phyloP scores from a whole-genome alignment of 2,329 filamentous ascomycete genomes.

The Phoma sp. region DNA sequence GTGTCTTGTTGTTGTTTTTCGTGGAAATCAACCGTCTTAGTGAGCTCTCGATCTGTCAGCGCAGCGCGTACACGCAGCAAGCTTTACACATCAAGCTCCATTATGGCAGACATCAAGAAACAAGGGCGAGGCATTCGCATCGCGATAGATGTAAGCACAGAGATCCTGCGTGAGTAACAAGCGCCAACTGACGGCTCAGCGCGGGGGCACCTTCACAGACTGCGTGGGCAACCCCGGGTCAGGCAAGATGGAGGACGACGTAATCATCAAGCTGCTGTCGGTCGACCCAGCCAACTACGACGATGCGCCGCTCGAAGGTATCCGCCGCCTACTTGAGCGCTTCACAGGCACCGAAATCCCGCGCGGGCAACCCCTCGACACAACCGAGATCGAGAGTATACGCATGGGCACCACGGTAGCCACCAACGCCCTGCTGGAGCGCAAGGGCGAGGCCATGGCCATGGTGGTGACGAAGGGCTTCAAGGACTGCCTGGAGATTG shows the following conservation, averaged over 20 bases:
- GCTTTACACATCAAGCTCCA: background rate
- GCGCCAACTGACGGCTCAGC: constrained; percentile 48
- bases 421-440: constrained; percentile 87
- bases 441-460: constrained; percentile 88
- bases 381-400: constrained; percentile 83
- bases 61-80: background rate
- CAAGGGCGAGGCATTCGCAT: constrained; percentile 69
- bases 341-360: constrained; percentile 79
- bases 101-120: constrained; percentile 37
- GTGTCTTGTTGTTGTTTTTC: background rate
- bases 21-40: background rate
- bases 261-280: constrained; percentile 86
- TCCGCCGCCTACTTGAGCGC: constrained; percentile 80
- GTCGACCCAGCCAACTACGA: constrained; percentile 90
- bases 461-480: constrained; percentile 89
- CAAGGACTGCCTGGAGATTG: constrained; percentile 85
- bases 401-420: constrained; percentile 96
- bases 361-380: constrained; percentile 80
- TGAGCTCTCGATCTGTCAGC: background rate
- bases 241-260: constrained; percentile 72
- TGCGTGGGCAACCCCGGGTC: constrained; percentile 82
- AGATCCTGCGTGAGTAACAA: constrained; percentile 4
- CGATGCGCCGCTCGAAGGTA: constrained; percentile 90
- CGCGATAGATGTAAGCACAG: constrained; percentile 62
- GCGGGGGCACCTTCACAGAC: constrained; percentile 91